Conservation (phyloP, 2,329 filamentous ascomycete genomes). For the Zalaria obscura region DNA sequence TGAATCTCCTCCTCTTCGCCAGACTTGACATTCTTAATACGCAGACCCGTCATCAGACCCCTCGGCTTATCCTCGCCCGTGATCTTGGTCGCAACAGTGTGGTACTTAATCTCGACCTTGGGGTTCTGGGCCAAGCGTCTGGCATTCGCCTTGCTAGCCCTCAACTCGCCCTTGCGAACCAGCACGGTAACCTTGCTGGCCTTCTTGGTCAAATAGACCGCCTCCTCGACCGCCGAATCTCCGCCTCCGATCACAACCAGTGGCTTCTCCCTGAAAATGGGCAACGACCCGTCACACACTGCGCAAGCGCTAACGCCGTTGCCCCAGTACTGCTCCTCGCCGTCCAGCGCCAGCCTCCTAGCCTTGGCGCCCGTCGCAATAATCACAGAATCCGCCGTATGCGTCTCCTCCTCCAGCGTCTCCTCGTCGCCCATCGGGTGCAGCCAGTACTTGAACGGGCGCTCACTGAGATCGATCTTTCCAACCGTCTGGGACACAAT, state of each 20-base stretch:
- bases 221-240: constrained; percentile 94
- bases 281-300: constrained; percentile 91
- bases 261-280: constrained; percentile 94
- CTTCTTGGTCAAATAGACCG: constrained; percentile 95
- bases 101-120: constrained; percentile 84
- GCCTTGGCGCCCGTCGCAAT: constrained; percentile 93
- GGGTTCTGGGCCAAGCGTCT: constrained; percentile 66
- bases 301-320: constrained; percentile 92
- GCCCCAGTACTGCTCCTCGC: constrained; percentile 95
- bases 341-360: constrained; percentile 63
- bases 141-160: constrained; percentile 86
- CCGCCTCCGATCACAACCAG: constrained; percentile 92
- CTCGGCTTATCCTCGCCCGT: constrained; percentile 61
- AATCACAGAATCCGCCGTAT: constrained; percentile 86
- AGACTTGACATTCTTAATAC: constrained; percentile 64
- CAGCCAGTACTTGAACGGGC: constrained; percentile 80
- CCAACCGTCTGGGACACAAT: constrained; percentile 88
- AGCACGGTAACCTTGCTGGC: constrained; percentile 88
- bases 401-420: constrained; percentile 47
- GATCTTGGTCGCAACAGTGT: constrained; percentile 68
- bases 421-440: constrained; percentile 67
- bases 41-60: constrained; percentile 76
- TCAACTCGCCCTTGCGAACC: constrained; percentile 72
- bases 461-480: constrained; percentile 67
- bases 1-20: constrained; percentile 71